A percentile compares a stretch with the other conserved stretches of the same genome.
phyloP scores from a whole-genome alignment of 2,329 filamentous ascomycete species.

The Corynespora cassiicola region DNA sequence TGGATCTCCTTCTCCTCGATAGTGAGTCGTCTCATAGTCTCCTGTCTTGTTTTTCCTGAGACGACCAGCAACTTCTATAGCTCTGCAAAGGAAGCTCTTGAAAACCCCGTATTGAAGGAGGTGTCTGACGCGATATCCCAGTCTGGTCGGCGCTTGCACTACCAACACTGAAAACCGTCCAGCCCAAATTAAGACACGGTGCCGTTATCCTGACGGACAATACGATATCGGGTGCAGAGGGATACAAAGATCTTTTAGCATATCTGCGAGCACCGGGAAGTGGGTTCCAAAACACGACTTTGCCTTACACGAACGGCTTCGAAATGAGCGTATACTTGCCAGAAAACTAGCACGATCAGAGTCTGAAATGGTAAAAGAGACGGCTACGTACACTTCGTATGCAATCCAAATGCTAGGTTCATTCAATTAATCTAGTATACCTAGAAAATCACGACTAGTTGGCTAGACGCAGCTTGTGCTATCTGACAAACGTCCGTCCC shows the following conservation, averaged over 20 bases:
- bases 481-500: too few relatives aligned
- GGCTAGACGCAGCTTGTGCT: too few relatives aligned
- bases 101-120: conserved; percentile 22
- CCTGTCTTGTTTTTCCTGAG: too few relatives aligned
- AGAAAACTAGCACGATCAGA: too few relatives aligned
- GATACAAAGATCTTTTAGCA: conserved; percentile 56
- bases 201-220: conserved; percentile 61
- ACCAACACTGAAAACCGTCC: conserved; percentile 57
- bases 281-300: conserved; percentile 57
- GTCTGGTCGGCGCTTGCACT: conserved; percentile 64
- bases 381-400: too few relatives aligned
- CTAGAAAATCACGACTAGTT: too few relatives aligned
- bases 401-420: too few relatives aligned
- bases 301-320: conserved; percentile 58
- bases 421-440: too few relatives aligned
- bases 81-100: too few relatives aligned
- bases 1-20: conserved; percentile 67
- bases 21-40: too few relatives aligned
- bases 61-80: too few relatives aligned
- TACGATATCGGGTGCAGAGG: conserved; percentile 42
- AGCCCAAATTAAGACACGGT: conserved; percentile 54
- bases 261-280: conserved; percentile 55
- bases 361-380: too few relatives aligned
- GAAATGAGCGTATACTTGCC: conserved; percentile 50
- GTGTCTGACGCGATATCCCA: conserved; percentile 35